A percentile compares a stretch with the other conserved stretches of the same genome.
These are phyloP conservation scores for Wickerhamomyces xylosicus DNA, from an alignment of 805 yeast genomes.

Conservation along the genomic window DNA sequence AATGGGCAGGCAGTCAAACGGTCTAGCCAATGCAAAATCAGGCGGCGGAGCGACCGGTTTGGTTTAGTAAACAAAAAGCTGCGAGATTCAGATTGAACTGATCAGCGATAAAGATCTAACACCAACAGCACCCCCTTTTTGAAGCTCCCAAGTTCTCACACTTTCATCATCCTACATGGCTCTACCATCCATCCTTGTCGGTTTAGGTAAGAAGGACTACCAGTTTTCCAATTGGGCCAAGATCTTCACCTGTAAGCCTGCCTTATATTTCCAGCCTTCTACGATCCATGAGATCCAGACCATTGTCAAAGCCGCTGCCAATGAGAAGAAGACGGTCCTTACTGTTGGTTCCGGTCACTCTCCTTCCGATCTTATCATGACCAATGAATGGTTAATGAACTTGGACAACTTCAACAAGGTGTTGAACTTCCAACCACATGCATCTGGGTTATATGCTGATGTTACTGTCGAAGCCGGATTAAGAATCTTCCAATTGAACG, in stretches of 20 bases:
- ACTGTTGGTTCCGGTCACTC: conserved; percentile 93
- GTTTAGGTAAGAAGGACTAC: conserved; percentile 23
- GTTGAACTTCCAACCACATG: conserved; percentile 33
- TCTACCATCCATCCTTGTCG: conserved; percentile 9
- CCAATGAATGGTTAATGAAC: conserved; percentile 79
- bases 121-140: no score
- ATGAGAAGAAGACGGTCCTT: conserved; percentile 53
- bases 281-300: conserved; percentile 55
- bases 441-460: conserved; percentile 67
- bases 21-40: no score
- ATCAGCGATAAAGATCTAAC: no score
- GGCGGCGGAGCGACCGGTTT: no score
- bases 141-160: no score
- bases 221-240: conserved; percentile 69
- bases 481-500: conserved; percentile 65
- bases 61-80: no score
- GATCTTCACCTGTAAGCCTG: conserved; percentile 71
- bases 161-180: neutral
- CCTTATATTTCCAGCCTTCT: conserved; percentile 69
- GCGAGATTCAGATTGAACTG: no score
- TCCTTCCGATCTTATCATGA: conserved; percentile 85
- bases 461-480: conserved; percentile 93
- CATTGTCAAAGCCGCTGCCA: conserved; percentile 58
- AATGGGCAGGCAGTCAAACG: no score
- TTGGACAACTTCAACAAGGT: conserved; percentile 66